phyloP scores from a whole-genome alignment of 2,329 filamentous ascomycete species.

The Pestalotiopsis fici region DNA sequence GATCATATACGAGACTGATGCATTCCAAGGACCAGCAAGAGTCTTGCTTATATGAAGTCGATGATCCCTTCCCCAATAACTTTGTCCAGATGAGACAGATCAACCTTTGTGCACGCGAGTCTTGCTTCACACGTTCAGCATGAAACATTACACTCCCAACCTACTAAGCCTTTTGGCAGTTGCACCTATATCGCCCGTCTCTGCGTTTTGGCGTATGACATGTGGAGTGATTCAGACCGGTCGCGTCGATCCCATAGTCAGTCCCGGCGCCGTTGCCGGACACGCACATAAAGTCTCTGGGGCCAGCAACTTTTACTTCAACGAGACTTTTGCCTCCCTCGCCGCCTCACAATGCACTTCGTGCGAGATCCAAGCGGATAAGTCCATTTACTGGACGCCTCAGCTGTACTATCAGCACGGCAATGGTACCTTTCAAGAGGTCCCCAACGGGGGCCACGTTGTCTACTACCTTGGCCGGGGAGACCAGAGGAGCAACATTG shows the following conservation, averaged over 20 bases:
- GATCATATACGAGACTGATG: background rate
- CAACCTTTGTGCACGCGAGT: background rate
- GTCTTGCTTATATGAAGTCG: constrained; percentile 1
- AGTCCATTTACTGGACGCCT: constrained; percentile 65
- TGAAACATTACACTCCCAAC: constrained; percentile 14
- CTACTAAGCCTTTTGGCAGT: constrained; percentile 11
- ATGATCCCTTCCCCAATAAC: background rate
- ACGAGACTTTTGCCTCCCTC: constrained; percentile 44
- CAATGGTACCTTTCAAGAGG: constrained; percentile 55
- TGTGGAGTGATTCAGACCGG: constrained; percentile 38
- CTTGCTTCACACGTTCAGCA: background rate
- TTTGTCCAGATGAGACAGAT: background rate
- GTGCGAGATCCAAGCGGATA: constrained; percentile 58
- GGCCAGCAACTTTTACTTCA: constrained; percentile 52
- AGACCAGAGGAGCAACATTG: constrained; percentile 43
- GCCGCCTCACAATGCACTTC: constrained; percentile 54
- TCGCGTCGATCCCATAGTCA: constrained; percentile 58
- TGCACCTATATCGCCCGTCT: background rate
- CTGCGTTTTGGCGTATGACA: constrained; percentile 20
- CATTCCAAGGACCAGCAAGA: background rate
- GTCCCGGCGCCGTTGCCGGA: constrained; percentile 45
- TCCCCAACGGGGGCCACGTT: constrained; percentile 51
- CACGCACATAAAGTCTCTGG: constrained; percentile 61
- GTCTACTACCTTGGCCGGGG: constrained; percentile 65
- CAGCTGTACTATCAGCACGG: constrained; percentile 56